Base-by-base conservation (phyloP, 306 rosid genomes). In the Boehmeria nivea region DNA sequence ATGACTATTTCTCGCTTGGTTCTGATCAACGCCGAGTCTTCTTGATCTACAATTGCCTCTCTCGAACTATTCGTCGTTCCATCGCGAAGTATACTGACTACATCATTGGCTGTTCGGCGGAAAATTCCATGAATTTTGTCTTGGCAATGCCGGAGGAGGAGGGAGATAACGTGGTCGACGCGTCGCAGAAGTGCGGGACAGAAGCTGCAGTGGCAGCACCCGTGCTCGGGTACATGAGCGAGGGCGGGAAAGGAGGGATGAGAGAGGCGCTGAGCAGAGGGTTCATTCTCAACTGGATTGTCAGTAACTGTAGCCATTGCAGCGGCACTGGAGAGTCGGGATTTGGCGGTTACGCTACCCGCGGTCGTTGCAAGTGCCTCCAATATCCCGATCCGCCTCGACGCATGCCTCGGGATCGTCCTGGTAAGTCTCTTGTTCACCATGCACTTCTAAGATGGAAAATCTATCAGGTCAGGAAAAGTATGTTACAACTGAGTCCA, bases 261-360 rank as follows among this genome's bases (percentile, higher is more conserved):
- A 1, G 14, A 38, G 81, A 59, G n/a, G 73, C 48, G 2, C 2
- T 74, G 77, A 70, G 63, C 14, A 69, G 59, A 54, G 95, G 95
- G 47, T 76, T 83, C n/a, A 8, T 20, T 59, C 22, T 83, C 55
- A 54, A 18, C 1, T 87, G 95, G 95, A 22, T 14, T 0, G 88
- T 77, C 0, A 10, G 66, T 7, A 19, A 57, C 24, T 87, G 88
- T 51, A 59, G 0, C 4, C 0, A 0, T 11, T 83, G 91, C 60
- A 12, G 3, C 9, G 0, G 0, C 0, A 81, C 63, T 0, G 74
- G 78, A 28, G 91, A n/a, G n/a, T n/a, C n/a, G n/a, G n/a, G n/a
- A n/a, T n/a, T n/a, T n/a, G n/a, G n/a, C n/a, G n/a, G n/a, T n/a
- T n/a, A n/a, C n/a, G n/a, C n/a, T n/a, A n/a, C n/a, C n/a, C n/a